Conservation (phyloP, 1,284 basidiomycete genomes). For the Agroathelia rolfsii region DNA sequence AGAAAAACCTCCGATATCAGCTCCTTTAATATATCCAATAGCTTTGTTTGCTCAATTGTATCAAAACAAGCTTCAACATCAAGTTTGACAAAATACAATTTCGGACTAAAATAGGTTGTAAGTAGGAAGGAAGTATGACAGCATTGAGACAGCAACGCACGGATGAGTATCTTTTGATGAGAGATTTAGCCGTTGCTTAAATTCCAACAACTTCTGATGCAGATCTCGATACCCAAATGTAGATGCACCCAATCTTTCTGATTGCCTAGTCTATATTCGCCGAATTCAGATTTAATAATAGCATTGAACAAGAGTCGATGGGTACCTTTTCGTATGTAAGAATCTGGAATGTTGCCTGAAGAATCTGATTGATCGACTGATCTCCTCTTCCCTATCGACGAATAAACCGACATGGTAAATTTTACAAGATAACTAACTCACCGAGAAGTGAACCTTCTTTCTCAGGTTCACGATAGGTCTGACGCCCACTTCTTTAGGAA, state of each 20-base stretch:
- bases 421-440: background rate
- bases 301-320: slow-evolving; percentile 4
- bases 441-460: slow-evolving; percentile 21
- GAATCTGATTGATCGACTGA: slow-evolving; percentile 78
- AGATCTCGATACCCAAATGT: slow-evolving; percentile 81
- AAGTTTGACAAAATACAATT: slow-evolving; percentile 90
- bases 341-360: slow-evolving; percentile 78
- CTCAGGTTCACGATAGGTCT: slow-evolving; percentile 91
- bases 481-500: slow-evolving; percentile 93
- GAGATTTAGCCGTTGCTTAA: slow-evolving; percentile 56
- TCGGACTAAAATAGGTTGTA: slow-evolving; percentile 47
- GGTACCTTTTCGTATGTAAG: slow-evolving; percentile 77
- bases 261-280: slow-evolving; percentile 26
- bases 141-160: slow-evolving; percentile 1
- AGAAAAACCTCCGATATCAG: slow-evolving; percentile 63
- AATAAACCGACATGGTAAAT: slow-evolving; percentile 18
- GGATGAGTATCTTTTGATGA: slow-evolving; percentile 25
- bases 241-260: slow-evolving; percentile 63
- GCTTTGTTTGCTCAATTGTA: slow-evolving; percentile 84
- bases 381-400: slow-evolving; percentile 15
- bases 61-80: slow-evolving; percentile 97
- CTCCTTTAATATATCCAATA: slow-evolving; percentile 69
- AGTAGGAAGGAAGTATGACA: slow-evolving; percentile 2
- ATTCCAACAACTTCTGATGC: slow-evolving; percentile 59
- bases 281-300: background rate